Evolutionary conservation across 139 green algal genomes (phyloP).

Genomic region (Eudorina sp.): DNA sequence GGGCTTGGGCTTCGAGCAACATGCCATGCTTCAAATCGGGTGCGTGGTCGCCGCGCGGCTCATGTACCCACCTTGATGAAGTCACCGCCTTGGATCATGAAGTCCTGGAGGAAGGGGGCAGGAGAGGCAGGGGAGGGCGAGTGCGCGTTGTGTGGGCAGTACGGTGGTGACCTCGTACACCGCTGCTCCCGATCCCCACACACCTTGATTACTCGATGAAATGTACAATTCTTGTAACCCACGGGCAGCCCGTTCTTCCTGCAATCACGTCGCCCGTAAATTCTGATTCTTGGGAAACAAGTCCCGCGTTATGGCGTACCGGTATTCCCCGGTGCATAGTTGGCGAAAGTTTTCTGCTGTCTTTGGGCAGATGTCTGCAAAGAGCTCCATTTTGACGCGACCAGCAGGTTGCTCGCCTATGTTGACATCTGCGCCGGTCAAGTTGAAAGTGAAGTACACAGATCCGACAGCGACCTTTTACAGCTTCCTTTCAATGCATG

Average conservation of each 20-base stretch:
- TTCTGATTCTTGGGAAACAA: too few species aligned
- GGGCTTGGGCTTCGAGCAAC: too few species aligned
- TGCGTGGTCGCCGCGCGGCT: too few species aligned
- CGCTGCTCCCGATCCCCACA: too few species aligned
- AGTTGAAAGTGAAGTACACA: not conserved
- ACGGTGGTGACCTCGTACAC: not conserved
- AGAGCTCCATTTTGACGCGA: conserved; percentile 94
- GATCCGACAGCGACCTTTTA: not conserved
- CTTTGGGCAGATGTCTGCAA: conserved; percentile 88
- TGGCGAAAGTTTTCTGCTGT: conserved; percentile 94
- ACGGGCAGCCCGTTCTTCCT: conserved; percentile 85
- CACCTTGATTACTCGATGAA: conserved; percentile 96
- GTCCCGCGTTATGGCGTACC: too few species aligned
- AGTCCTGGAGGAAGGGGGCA: conserved; percentile 69
- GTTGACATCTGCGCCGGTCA: conserved; percentile 80
- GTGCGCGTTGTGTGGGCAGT: too few species aligned
- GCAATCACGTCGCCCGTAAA: conserved; percentile 20
- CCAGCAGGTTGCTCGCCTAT: conserved; percentile 86
- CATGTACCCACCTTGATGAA: conserved; percentile 86
- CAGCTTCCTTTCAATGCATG: too few species aligned
- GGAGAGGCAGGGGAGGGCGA: not conserved
- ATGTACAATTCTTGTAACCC: conserved; percentile 89
- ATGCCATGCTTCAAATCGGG: too few species aligned
- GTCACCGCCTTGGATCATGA: conserved; percentile 97
- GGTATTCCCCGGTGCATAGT: conserved; percentile 94